Base-by-base conservation (phyloP, 2,329 filamentous ascomycete species). In the Dissoconium aciculare region DNA sequence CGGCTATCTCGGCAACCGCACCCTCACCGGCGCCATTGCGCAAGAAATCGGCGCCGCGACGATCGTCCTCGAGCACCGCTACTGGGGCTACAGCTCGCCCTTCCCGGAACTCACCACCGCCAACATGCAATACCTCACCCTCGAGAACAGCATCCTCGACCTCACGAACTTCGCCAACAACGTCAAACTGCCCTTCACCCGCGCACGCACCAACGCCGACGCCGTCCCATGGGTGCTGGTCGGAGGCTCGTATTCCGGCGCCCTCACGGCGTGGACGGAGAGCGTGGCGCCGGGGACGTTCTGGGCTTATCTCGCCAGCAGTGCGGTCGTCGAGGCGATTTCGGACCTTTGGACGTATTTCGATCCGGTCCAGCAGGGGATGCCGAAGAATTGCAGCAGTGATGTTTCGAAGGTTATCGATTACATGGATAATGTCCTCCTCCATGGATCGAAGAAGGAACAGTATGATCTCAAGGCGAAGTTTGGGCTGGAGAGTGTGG, bases 341-440 rank as follows among this genome's bases (percentile, higher is more conserved):
- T 58, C 61, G 14, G 57, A 74, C 47, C 71, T 64, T 43, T 74
- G 67, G 67, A 55, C 64, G 46, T 74, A 73, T 42, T 73, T 70
- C 43, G 42, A 55, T 3, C 67, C 67, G 0, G 57, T 72, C n/a
- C 62, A 67, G 43, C 43, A 65, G 17, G 69, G 67, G 5, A 71
- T 73, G 66, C 60, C 69, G 4, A 47, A 57, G 41, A 74, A 74
- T 48, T 74, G 69, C 52, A 69, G 63, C 45, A 53, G 44, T 3
- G 67, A 71, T 43, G 51, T 71, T 16, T 48, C 56, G 1, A 53
- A 57, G 3, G 66, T 74, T 11, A 55, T 71, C 21, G 57, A 66
- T 5, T 53, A 73, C 39, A 55, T 73, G 36, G 53, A 56, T 27
- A 30, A 33, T 4, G 36, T 55, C 1, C 35, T 53, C n/a, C 36